Conservation (phyloP, 345 rosid species). For the Draba incana region DNA sequence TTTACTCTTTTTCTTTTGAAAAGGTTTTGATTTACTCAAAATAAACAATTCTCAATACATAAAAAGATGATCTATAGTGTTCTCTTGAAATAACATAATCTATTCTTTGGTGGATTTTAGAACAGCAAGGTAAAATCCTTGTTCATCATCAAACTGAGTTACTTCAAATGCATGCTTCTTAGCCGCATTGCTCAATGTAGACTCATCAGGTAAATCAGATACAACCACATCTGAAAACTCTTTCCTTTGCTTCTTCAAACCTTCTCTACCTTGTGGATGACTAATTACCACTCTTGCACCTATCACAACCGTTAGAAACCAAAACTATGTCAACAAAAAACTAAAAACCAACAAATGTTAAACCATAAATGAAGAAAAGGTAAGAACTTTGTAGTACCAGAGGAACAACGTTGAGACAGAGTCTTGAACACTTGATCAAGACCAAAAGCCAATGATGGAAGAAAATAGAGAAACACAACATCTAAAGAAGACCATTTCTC, state of each 20-base stretch:
- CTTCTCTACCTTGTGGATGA: conserved; percentile 79
- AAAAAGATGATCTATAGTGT: neutral
- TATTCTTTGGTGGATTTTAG: conserved; percentile 45
- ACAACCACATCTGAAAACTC: conserved; percentile 64
- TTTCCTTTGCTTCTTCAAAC: conserved; percentile 60
- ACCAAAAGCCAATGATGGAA: conserved; percentile 70
- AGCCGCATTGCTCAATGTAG: conserved; percentile 56
- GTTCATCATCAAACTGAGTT: conserved; percentile 62
- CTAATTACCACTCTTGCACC: conserved; percentile 84
- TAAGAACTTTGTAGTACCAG: conserved; percentile 61
- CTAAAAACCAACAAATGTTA: conserved; percentile 15
- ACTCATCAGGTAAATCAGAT: conserved; percentile 76
- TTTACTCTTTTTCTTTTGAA: conserved; percentile 16
- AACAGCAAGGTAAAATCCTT: conserved; percentile 74
- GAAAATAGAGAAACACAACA: conserved; percentile 76
- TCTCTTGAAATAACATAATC: conserved; percentile 15
- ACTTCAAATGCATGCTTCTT: conserved; percentile 59
- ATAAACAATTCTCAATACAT: conserved; percentile 18
- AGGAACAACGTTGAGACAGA: conserved; percentile 59
- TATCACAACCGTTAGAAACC: conserved; percentile 30
- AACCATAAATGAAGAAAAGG: conserved; percentile 7
- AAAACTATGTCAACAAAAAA: conserved; percentile 3
- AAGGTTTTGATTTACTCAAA: conserved; percentile 24
- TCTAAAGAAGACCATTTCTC: conserved; percentile 90
- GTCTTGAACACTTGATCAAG: conserved; percentile 63